These are phyloP conservation scores for Helotiales sp. DNA, from an alignment of 2,329 filamentous ascomycete species.

Conservation along the genomic window DNA sequence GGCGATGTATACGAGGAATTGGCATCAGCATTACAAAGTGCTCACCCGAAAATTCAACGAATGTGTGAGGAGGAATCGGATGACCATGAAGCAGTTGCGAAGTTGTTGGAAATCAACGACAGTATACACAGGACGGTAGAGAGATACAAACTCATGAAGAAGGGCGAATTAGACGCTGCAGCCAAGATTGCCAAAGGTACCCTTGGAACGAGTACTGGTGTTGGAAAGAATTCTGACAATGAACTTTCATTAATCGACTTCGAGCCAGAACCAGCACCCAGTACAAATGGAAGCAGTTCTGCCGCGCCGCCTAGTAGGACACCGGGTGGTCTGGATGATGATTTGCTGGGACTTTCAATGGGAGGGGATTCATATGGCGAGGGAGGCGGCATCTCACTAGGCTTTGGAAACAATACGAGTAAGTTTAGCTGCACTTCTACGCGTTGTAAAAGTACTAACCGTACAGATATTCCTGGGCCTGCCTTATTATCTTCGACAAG, in stretches of 20 bases:
- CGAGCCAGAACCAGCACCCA: constrained; percentile 55
- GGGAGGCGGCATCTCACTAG: constrained; percentile 80
- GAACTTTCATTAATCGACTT: constrained; percentile 96
- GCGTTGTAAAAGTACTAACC: constrained; percentile 27
- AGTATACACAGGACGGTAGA: constrained; percentile 97
- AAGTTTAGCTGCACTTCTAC: constrained; percentile 34
- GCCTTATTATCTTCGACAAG: constrained; percentile 64
- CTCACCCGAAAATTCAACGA: constrained; percentile 97
- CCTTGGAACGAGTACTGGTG: constrained; percentile 64
- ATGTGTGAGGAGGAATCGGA: constrained; percentile 99
- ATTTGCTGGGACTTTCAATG: constrained; percentile 85
- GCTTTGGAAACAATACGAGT: constrained; percentile 71
- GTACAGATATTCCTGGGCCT: constrained; percentile 61
- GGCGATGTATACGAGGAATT: constrained; percentile 78
- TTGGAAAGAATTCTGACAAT: constrained; percentile 65
- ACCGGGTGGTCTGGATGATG: constrained; percentile 73
- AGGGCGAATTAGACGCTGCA: constrained; percentile 84
- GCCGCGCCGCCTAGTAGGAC: constrained; percentile 39
- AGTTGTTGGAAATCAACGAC: constrained; percentile 95
- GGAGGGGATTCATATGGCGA: constrained; percentile 63
- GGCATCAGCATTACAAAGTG: constrained; percentile 83
- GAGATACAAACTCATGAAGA: constrained; percentile 93
- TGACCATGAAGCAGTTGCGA: constrained; percentile 92
- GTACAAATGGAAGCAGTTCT: constrained; percentile 53
- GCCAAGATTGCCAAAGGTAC: constrained; percentile 82